A percentile compares a stretch with the other conserved stretches of the same genome.
Evolutionary conservation across 257 asterid species (phyloP).

Genomic region (Parsonsia alboflavescens): DNA sequence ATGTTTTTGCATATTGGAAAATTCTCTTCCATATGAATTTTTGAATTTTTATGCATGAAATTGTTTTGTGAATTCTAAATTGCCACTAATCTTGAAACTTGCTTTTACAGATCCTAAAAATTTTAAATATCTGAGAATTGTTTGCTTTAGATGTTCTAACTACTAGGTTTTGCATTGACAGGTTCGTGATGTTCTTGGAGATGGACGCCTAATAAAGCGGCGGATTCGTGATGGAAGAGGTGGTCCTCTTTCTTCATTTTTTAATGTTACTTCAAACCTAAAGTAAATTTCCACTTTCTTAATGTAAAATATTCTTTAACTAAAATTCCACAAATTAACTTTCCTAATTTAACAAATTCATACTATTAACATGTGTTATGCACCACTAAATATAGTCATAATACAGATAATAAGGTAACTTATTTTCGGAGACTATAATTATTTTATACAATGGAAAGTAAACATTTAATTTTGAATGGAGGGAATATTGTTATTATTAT

Average conservation of each 20-base stretch:
- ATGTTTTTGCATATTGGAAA: background rate
- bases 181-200: conserved; percentile 99
- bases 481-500: background rate
- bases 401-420: background rate
- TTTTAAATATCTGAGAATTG: background rate
- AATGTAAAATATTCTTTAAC: background rate
- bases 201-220: conserved; percentile 91
- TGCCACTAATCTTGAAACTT: background rate
- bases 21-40: background rate
- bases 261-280: background rate
- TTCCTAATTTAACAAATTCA: too few species aligned
- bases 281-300: background rate
- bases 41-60: background rate
- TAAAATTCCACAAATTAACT: background rate
- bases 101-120: background rate
- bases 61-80: background rate
- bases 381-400: background rate
- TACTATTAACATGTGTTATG: background rate
- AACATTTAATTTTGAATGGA: background rate
- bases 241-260: background rate
- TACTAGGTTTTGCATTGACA: conserved; percentile 28
- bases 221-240: conserved; percentile 94
- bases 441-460: too few species aligned
- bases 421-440: too few species aligned
- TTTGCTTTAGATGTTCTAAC: conserved; percentile 8